Percentiles rank a stretch among this genome's conserved stretches.
Evolutionary conservation across 371 early-diverging fungal genomes (phyloP).

Genomic region (Mycotypha africana): DNA sequence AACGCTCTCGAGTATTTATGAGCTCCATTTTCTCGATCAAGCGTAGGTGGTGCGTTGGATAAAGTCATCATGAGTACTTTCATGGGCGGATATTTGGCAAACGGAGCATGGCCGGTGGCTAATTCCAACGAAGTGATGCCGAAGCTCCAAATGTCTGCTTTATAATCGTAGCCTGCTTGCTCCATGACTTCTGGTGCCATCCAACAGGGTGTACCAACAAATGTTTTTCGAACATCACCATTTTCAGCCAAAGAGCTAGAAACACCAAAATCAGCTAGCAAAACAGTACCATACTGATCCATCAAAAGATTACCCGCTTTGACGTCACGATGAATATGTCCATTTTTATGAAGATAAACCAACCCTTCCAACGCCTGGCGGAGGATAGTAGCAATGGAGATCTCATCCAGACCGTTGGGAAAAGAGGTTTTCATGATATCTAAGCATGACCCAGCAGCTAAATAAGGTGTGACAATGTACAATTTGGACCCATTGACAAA

Average conservation of each 20-base stretch:
- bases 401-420: constrained; percentile 80
- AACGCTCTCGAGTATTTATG: constrained; percentile 73
- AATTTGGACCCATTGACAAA: constrained; percentile 77
- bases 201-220: constrained; percentile 71
- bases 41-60: constrained; percentile 81
- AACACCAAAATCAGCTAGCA: constrained; percentile 91
- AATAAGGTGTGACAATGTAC: constrained; percentile 80
- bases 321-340: constrained; percentile 88
- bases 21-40: constrained; percentile 69
- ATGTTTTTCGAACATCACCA: constrained; percentile 78
- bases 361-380: constrained; percentile 80
- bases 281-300: constrained; percentile 74
- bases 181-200: constrained; percentile 86
- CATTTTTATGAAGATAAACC: constrained; percentile 83
- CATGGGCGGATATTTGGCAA: constrained; percentile 84
- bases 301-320: constrained; percentile 86
- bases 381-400: constrained; percentile 74
- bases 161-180: constrained; percentile 75
- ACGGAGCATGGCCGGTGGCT: constrained; percentile 87
- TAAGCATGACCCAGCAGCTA: constrained; percentile 80
- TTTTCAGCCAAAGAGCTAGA: constrained; percentile 70
- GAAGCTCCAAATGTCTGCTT: constrained; percentile 92
- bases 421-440: constrained; percentile 84
- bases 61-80: constrained; percentile 85
- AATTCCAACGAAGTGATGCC: constrained; percentile 88